Conservation (phyloP, 2,329 filamentous ascomycete species). For the Talaromyces sp. region DNA sequence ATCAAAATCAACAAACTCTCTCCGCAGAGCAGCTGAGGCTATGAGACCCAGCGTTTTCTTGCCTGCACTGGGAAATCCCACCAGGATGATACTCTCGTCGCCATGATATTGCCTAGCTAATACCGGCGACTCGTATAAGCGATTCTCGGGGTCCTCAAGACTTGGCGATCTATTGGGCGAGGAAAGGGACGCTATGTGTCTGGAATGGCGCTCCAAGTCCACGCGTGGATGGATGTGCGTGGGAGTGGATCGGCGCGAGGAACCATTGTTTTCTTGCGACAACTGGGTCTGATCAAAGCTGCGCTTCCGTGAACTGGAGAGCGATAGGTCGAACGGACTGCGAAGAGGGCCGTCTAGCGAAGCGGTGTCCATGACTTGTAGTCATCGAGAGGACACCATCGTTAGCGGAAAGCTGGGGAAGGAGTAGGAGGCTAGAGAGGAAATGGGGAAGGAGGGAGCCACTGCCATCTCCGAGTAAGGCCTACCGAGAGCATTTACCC, state of each 20-base stretch:
- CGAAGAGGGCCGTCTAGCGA: not conserved
- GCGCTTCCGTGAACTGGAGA: conserved; percentile 7
- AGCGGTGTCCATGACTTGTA: conserved; percentile 2
- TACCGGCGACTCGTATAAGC: conserved; percentile 9
- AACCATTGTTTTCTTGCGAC: not conserved
- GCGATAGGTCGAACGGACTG: not conserved
- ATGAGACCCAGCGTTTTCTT: conserved; percentile 75
- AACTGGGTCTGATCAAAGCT: conserved; percentile 5
- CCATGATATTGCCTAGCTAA: conserved; percentile 2
- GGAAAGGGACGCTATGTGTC: conserved; percentile 3
- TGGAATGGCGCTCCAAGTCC: conserved; percentile 7
- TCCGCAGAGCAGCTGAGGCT: conserved; percentile 65
- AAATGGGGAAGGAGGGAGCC: not conserved
- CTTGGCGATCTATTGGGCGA: conserved; percentile 1
- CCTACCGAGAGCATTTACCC: not conserved
- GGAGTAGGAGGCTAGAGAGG: not conserved
- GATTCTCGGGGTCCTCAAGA: conserved; percentile 1
- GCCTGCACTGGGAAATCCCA: conserved; percentile 69
- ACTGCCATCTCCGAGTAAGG: not conserved
- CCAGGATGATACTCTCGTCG: conserved; percentile 55
- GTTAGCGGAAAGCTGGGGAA: not conserved
- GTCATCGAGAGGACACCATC: not conserved
- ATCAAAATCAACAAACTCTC: conserved; percentile 67
- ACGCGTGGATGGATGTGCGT: not conserved
- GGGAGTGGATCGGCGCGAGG: not conserved